Base-by-base conservation (phyloP, 169 alveolate genomes). In the Plasmodium relictum region DNA sequence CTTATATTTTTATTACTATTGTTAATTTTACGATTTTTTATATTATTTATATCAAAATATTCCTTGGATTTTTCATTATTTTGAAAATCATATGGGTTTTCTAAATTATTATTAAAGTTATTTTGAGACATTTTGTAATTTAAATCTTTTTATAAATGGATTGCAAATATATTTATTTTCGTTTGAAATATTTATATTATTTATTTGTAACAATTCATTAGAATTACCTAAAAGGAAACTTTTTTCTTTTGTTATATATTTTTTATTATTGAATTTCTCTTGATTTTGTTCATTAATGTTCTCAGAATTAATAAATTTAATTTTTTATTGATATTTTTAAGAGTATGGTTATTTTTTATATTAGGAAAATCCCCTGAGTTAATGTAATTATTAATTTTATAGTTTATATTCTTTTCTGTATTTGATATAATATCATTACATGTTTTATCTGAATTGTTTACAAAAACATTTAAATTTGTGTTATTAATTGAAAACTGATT, bases 131-230 rank as follows among this genome's bases (percentile, higher is more conserved):
- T 22, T 52, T 20, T 72, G 65, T 78, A 63, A 16, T 78, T 78
- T 10, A 48, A 50, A 22, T 78, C 63, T 54, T 54, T 59, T 63
- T 62, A 31, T 6, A 58, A 48, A 24, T 52, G 89, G 70, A 20
- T 78, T 48, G 41, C 58, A 26, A 56, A 78, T 63, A 65, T 37
- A 78, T 44, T 78, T 65, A 48, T 78, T 63, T 48, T 78, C 71
- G n/a, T 42, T 70, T 6, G 61, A 50, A 62, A 52, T 48, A 18
- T 63, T 78, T n/a, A 52, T 16, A 20, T 50, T 54, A 45, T 42
- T 63, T 74, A 9, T 41, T 48, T 10, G 61, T 12, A 62, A 18
- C 44, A 78, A 20, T 31, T 65, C 58, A 73, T 73, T 42, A 20
- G 6, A n/a, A 37, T 63, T 31, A 5, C 8, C 31, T 31, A 22